Base-by-base conservation (phyloP, 2,329 filamentous ascomycete species). In the Neonectria coccinea region DNA sequence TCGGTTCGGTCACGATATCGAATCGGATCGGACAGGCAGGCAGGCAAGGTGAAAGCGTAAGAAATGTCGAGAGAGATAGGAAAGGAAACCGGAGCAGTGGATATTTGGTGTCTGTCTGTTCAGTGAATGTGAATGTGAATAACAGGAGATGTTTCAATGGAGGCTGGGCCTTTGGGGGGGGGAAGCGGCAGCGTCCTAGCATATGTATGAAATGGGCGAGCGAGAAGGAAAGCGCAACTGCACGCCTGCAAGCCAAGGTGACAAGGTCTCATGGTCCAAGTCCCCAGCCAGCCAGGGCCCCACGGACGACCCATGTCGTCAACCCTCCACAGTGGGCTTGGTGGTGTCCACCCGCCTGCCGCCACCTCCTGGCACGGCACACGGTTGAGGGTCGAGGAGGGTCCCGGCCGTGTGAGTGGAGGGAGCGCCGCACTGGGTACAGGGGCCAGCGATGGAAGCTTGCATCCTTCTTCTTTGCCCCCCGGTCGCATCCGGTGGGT, bases 331-430 rank as follows among this genome's bases (percentile, higher is more conserved):
- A 63, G 59, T 48, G 56, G 61, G 60, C 16, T 50, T 55, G 48
- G 33, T 39, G 42, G 42, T 55, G 50, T 27, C 61, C 56, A 59
- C 61, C 25, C 44, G 51, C 56, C 51, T 59, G 55, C 60, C 55
- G 61, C 61, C 61, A 64, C 55, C 61, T 64, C 61, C 55, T 64
- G 61, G 61, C 50, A 48, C 56, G 25, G 55, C 14, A 39, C 36
- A n/a, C 36, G 14, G 36, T 36, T 12, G 25, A 25, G 25, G 25
- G 36, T 29, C 29, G 29, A 29, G 45, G 44, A 42, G 48, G 53
- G 56, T 22, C 56, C 60, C 60, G 33, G 48, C 62, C 56, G 62
- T 65, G 58, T 51, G 58, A 64, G 18, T 31, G n/a, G 25, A 11
- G 41, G 2, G 18, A 14, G 25, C 4, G 4, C 18, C 20, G 31